Evolutionary conservation across 1,284 basidiomycete genomes (phyloP), one percentile per base, ranked within the genome.

Genomic region (Trichosporon asahii): DNA sequence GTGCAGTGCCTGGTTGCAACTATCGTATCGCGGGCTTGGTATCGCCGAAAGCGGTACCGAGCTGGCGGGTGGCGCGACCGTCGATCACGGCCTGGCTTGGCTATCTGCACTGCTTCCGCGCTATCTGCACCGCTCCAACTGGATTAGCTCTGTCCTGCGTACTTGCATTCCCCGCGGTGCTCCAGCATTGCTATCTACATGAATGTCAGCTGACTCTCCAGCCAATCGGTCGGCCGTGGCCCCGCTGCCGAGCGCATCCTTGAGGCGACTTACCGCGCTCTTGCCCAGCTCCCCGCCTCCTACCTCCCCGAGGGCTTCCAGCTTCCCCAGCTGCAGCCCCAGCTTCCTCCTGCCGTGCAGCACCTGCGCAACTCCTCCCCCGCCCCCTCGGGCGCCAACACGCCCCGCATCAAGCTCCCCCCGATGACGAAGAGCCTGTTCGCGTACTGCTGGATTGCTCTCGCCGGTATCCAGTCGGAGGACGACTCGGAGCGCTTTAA

Each of bases 201-300:
- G 40, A 12, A 18, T 12, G 12, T 44, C 40, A 44, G 40, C 70
- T 71, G 23, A 73, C 69, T 29, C 14, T 33, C 2, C 68, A 81
- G 80, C 23, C 76, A 76, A 67, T 77, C 75, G 27, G 76, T 82
- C 9, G 80, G 80, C 11, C 73, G 75, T 55, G 61, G 57, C 23
- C 68, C 73, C 3, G 80, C 80, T 2, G 72, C 76, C 27, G 76
- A 80, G 68, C 71, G 75, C 5, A 76, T 81, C 60, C 74, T 82
- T 1, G 72, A 79, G 33, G 80, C 80, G 27, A 80, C 78, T 1
- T 82, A 81, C 71, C 75, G 77, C 65, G 80, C 80, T 3, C 73
- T 82, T 18, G 63, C 74, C 64, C 76, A 73, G 37, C 75, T 82
- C 0, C 77, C 79, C 1, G 23, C 63, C 0, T 68, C 73, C 2